Evolutionary conservation across 2,329 filamentous ascomycete species (phyloP), one percentile per base, ranked within the genome.

Genomic region (Diaporthe sp.): DNA sequence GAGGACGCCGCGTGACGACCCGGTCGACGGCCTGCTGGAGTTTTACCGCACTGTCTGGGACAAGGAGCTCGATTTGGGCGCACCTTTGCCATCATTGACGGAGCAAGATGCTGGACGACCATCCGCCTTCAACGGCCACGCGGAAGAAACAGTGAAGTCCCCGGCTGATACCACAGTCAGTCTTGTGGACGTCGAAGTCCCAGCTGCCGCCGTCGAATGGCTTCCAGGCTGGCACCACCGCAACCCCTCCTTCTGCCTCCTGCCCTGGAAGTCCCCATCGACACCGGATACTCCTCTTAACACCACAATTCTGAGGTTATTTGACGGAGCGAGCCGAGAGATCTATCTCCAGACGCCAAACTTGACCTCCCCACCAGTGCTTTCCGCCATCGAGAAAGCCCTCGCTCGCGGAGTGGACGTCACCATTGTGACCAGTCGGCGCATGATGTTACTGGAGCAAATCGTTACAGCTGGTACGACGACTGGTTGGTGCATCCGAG

Each of bases 331-430:
- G 0, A 85, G 87, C 44, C 84, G 81, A 15, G 86, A 85, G 22
- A 92, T 97, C 72, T 92, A 91, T 75, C 88, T 97, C 4, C 90
- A 95, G 78, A 95, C 94, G 0, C 95, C 95, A 0, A 97, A 97
- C 75, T 81, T 97, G 2, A 97, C 95, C 0, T 91, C 91, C 0
- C 86, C 87, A 65, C 88, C 93, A 0, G 91, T 94, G 0, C 84
- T 95, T 0, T 83, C 88, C 0, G 91, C 90, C 0, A 82, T 97
- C 0, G 79, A 93, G 0, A 84, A 84, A 0, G 93, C 93, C 0
- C 84, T 96, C 0, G 79, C 84, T 4, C 88, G 94, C 1, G 94
- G 94, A 1, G 89, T 97, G 15, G 83, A 93, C 72, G 90, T 97
- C 1, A 86, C 86, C 10, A 88, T 96, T 58, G 86, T 94, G 9